Conservation (phyloP, 192 early-diverging fungal species). For the Nowakowskiella sp. region DNA sequence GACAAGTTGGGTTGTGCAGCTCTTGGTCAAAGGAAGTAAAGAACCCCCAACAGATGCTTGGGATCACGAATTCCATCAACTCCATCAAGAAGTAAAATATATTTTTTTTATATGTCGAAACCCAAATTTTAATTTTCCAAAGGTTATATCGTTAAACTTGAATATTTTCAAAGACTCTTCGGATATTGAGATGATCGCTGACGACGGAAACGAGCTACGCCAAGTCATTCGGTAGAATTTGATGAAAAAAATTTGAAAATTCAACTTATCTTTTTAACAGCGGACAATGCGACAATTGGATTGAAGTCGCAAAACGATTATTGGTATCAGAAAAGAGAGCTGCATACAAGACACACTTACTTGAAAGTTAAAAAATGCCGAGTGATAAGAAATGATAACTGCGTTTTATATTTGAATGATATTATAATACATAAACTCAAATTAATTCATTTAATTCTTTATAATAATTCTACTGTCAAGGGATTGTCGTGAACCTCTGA, state of each 20-base stretch:
- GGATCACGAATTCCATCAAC: slow-evolving; percentile 39
- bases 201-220: slow-evolving; percentile 38
- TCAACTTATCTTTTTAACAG: slow-evolving; percentile 12
- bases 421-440: too few relatives aligned
- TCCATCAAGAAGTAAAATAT: slow-evolving; percentile 22
- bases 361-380: too few relatives aligned
- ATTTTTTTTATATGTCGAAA: slow-evolving; percentile 1
- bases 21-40: slow-evolving; percentile 35
- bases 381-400: too few relatives aligned
- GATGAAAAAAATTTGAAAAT: not conserved
- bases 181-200: slow-evolving; percentile 41
- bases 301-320: slow-evolving; percentile 30
- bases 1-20: slow-evolving; percentile 46
- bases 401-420: too few relatives aligned
- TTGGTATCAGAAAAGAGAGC: slow-evolving; percentile 5
- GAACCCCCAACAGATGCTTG: slow-evolving; percentile 31
- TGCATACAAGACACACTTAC: not conserved
- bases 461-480: too few relatives aligned
- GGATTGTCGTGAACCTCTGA: too few relatives aligned
- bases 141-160: slow-evolving; percentile 36
- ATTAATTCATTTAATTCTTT: too few relatives aligned
- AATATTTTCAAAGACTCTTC: slow-evolving; percentile 36
- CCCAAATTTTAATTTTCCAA: not conserved
- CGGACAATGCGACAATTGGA: slow-evolving; percentile 31
- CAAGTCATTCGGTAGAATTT: slow-evolving; percentile 28